Evolutionary conservation across 129 eudicot genomes (phyloP).

Genomic region (Centella asiatica): DNA sequence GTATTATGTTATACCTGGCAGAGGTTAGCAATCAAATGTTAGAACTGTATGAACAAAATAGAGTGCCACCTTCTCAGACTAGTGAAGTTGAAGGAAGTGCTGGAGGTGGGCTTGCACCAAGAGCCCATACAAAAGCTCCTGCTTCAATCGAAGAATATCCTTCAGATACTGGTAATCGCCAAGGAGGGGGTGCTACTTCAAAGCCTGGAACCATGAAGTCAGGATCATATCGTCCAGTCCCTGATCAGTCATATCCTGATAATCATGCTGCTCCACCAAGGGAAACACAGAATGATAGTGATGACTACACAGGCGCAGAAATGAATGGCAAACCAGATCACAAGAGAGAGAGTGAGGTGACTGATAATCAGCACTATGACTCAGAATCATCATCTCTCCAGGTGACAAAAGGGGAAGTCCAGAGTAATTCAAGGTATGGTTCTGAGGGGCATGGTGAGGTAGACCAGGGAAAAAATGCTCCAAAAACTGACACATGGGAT

Average conservation of each 20-base stretch:
- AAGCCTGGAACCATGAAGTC: conserved; percentile 39
- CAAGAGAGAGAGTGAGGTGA: conserved; percentile 40
- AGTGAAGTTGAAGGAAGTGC: conserved; percentile 81
- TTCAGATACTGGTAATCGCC: conserved; percentile 32
- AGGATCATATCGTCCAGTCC: conserved; percentile 24
- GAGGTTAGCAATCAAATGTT: conserved; percentile 97
- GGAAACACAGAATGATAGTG: conserved; percentile 25
- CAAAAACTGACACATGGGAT: conserved; percentile 24
- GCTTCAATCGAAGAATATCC: conserved; percentile 38
- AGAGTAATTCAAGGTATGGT: conserved; percentile 18
- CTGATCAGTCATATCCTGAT: conserved; percentile 40
- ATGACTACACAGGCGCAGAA: conserved; percentile 34
- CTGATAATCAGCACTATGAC: conserved; percentile 31
- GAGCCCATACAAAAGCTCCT: conserved; percentile 34
- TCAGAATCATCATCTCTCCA: conserved; percentile 19
- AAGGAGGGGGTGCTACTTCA: conserved; percentile 26
- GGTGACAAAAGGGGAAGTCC: conserved; percentile 30
- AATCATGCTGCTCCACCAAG: conserved; percentile 39
- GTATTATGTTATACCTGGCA: conserved; percentile 24
- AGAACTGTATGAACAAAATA: conserved; percentile 84
- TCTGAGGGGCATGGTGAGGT: conserved; percentile 37
- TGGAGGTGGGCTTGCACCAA: conserved; percentile 48
- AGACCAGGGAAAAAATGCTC: conserved; percentile 31
- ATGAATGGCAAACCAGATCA: conserved; percentile 20
- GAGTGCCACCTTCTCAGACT: conserved; percentile 69